A percentile compares a stretch with the other conserved stretches of the same genome.
Evolutionary conservation across 345 rosid genomes (phyloP).

Genomic region (Microthlaspi erraticum): DNA sequence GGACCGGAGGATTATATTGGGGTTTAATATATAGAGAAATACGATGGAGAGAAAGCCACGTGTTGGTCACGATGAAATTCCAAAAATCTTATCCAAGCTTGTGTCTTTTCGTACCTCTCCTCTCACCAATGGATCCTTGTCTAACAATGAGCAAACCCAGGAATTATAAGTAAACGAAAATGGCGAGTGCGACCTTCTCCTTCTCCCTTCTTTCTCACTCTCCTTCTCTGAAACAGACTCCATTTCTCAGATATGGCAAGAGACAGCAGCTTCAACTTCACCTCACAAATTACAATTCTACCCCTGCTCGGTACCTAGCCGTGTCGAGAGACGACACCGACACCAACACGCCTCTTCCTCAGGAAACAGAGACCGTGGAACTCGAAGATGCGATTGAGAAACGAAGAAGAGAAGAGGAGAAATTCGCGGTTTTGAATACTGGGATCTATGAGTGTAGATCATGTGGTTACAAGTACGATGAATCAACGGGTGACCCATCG

Average conservation of each 20-base stretch:
- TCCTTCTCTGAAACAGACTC: slow-evolving; percentile 41
- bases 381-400: slow-evolving; percentile 24
- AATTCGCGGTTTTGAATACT: slow-evolving; percentile 92
- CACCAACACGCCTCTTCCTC: slow-evolving; percentile 46
- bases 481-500: slow-evolving; percentile 82
- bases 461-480: slow-evolving; percentile 91
- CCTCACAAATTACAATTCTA: slow-evolving; percentile 32
- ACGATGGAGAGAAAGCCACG: slow-evolving; percentile 33
- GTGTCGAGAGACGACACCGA: slow-evolving; percentile 82
- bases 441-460: slow-evolving; percentile 95
- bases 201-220: slow-evolving; percentile 55
- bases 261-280: slow-evolving; percentile 23
- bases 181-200: slow-evolving; percentile 77
- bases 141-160: slow-evolving; percentile 31
- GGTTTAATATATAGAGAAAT: neutral
- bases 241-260: slow-evolving; percentile 35
- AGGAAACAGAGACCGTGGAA: slow-evolving; percentile 30
- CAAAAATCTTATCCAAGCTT: slow-evolving; percentile 44
- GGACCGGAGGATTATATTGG: neutral
- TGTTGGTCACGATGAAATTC: slow-evolving; percentile 28
- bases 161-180: slow-evolving; percentile 24
- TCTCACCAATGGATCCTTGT: slow-evolving; percentile 32
- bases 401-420: slow-evolving; percentile 78
- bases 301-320: slow-evolving; percentile 53
- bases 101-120: neutral